These are phyloP conservation scores for Phanerochaete sordida DNA, from an alignment of 768 basidiomycete genomes.

Conservation along the genomic window DNA sequence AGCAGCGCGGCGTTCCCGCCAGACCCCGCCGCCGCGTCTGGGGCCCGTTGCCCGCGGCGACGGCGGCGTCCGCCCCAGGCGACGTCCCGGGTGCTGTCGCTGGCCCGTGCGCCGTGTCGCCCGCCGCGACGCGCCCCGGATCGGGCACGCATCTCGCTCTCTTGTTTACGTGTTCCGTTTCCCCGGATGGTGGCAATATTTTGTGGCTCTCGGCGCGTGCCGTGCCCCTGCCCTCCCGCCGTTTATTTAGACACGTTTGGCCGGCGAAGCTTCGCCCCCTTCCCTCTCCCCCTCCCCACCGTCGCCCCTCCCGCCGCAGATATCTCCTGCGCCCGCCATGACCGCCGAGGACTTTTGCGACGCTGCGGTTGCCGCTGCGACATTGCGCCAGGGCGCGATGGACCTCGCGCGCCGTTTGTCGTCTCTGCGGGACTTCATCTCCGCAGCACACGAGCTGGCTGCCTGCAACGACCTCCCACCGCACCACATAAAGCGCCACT, in stretches of 20 bases:
- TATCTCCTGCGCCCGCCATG: background rate
- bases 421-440: slow-evolving; percentile 9
- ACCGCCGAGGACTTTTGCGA: background rate
- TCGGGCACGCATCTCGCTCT: background rate
- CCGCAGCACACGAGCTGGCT: slow-evolving; percentile 11
- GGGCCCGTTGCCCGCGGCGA: background rate
- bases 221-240: slow-evolving; percentile 11
- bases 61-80: background rate
- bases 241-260: slow-evolving; percentile 18
- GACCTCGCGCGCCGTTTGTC: slow-evolving; percentile 12
- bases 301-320: background rate
- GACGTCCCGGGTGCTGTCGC: background rate
- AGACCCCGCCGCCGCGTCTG: background rate
- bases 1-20: background rate
- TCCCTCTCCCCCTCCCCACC: background rate
- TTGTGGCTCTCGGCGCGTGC: slow-evolving; percentile 8
- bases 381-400: slow-evolving; percentile 8
- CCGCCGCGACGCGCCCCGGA: background rate
- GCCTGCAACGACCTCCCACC: slow-evolving; percentile 4
- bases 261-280: background rate
- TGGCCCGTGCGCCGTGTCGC: background rate
- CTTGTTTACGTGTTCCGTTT: slow-evolving; percentile 14
- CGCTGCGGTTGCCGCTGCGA: background rate
- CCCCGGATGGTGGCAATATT: slow-evolving; percentile 10
- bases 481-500: slow-evolving; percentile 5